phyloP scores from a whole-genome alignment of 371 early-diverging fungal genomes.

The Mucor saturninus region DNA sequence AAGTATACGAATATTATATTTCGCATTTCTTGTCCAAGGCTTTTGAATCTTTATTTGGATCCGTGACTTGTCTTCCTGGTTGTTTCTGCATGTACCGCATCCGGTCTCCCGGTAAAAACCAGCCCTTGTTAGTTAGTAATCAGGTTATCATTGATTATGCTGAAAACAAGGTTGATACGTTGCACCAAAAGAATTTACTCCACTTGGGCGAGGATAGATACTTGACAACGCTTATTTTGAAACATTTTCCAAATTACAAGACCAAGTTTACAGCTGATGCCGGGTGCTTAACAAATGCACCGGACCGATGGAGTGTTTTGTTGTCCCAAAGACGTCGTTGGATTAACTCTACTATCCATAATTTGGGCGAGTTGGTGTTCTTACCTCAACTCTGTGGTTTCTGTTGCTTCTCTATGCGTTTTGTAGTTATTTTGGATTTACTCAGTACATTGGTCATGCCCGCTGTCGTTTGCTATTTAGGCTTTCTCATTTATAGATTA shows the following conservation, averaged over 20 bases:
- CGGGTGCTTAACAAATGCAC: constrained; percentile 94
- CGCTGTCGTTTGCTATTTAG: constrained; percentile 87
- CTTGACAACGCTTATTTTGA: constrained; percentile 96
- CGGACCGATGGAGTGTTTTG: constrained; percentile 91
- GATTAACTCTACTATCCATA: constrained; percentile 97
- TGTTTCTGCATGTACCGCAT: constrained; percentile 95
- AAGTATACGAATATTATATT: constrained; percentile 98
- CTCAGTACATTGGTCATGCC: constrained; percentile 93
- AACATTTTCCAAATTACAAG: constrained; percentile 95
- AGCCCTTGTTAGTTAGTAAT: constrained; percentile 87
- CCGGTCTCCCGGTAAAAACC: constrained; percentile 72
- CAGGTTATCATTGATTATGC: constrained; percentile 92
- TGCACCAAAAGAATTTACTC: constrained; percentile 92
- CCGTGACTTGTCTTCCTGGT: constrained; percentile 96
- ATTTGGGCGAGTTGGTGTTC: constrained; percentile 86
- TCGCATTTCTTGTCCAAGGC: constrained; percentile 97
- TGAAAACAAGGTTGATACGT: constrained; percentile 90
- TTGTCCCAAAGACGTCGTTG: constrained; percentile 95
- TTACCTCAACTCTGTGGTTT: constrained; percentile 94
- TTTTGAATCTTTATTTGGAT: constrained; percentile 98
- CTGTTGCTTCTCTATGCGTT: constrained; percentile 99
- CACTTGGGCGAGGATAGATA: constrained; percentile 85
- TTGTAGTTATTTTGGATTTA: constrained; percentile 93
- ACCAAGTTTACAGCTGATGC: constrained; percentile 95
- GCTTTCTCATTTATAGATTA: constrained; percentile 88